These are phyloP conservation scores for Crithidia acanthocephali DNA, from an alignment of 208 protist species.

Conservation along the genomic window DNA sequence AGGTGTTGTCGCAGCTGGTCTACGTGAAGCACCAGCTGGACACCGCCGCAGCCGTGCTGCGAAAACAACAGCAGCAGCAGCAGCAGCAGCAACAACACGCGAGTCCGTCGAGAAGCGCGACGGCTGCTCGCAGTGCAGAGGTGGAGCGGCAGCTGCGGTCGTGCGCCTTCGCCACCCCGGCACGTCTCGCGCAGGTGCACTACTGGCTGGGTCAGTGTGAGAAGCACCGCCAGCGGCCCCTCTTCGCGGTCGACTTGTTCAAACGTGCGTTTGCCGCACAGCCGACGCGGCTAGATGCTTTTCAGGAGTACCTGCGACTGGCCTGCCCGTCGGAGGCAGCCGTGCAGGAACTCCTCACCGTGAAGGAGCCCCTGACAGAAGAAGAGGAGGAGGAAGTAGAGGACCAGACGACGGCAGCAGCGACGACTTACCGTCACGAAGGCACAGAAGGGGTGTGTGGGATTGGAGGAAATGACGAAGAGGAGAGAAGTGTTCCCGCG, in stretches of 20 bases:
- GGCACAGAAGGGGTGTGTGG: neutral
- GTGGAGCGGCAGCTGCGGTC: constrained; percentile 11
- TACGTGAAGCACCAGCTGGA: constrained; percentile 31
- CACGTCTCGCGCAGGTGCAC: constrained; percentile 38
- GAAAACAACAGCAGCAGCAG: constrained; percentile 17
- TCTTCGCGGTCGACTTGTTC: constrained; percentile 29
- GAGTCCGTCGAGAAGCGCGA: neutral
- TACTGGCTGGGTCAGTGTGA: constrained; percentile 76
- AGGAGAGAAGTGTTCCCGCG: no score
- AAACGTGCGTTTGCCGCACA: constrained; percentile 29
- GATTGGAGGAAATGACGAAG: neutral
- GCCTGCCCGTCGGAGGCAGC: constrained; percentile 21
- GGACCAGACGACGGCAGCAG: neutral
- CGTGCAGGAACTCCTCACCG: constrained; percentile 21
- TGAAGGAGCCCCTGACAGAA: constrained; percentile 21
- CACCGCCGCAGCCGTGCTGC: constrained; percentile 15
- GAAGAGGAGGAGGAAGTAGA: constrained; percentile 21
- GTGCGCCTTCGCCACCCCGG: constrained; percentile 34
- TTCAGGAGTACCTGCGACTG: constrained; percentile 51
- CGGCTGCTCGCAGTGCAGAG: neutral
- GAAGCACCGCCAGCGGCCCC: constrained; percentile 37
- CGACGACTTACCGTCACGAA: no score
- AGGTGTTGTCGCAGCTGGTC: constrained; percentile 61
- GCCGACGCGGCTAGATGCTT: constrained; percentile 60
- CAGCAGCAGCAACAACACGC: constrained; percentile 11